These are phyloP conservation scores for Lasiodiplodia gonubiensis DNA, from an alignment of 2,329 filamentous ascomycete species.

Conservation along the genomic window DNA sequence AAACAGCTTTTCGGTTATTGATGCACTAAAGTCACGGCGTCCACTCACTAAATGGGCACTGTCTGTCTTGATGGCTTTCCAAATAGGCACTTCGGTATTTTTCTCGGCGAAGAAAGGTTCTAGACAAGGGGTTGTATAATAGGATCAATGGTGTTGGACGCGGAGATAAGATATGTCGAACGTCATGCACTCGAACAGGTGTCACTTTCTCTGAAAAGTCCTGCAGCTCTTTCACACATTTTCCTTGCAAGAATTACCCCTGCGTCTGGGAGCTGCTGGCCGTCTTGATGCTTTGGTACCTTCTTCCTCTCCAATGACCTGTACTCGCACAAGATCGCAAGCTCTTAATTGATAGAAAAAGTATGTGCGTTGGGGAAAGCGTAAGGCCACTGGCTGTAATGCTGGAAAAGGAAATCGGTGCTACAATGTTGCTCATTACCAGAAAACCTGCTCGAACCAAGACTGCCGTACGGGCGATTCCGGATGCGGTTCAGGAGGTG, in stretches of 20 bases:
- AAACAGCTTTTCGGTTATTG: background rate
- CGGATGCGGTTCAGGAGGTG: background rate
- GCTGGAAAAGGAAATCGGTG: background rate
- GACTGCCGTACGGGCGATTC: background rate
- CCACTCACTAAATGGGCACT: too few species aligned
- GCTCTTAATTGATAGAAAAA: background rate
- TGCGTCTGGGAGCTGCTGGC: too few species aligned
- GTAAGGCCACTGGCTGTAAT: background rate
- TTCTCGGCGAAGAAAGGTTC: too few species aligned
- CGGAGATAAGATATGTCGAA: too few species aligned
- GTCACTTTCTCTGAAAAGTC: too few species aligned
- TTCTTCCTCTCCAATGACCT: background rate
- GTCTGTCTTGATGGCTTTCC: too few species aligned
- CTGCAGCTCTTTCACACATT: too few species aligned
- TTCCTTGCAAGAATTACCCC: too few species aligned
- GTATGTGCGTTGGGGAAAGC: background rate
- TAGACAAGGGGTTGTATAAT: too few species aligned
- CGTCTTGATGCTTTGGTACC: background rate
- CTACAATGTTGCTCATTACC: conserved; percentile 2
- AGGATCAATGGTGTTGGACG: too few species aligned
- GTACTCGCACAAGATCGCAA: background rate
- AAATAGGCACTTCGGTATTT: too few species aligned
- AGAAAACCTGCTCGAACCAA: conserved; percentile 16
- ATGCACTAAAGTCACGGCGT: background rate
- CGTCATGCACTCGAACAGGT: too few species aligned